phyloP scores from a whole-genome alignment of 768 basidiomycete species.

The Steccherinum ochraceum region DNA sequence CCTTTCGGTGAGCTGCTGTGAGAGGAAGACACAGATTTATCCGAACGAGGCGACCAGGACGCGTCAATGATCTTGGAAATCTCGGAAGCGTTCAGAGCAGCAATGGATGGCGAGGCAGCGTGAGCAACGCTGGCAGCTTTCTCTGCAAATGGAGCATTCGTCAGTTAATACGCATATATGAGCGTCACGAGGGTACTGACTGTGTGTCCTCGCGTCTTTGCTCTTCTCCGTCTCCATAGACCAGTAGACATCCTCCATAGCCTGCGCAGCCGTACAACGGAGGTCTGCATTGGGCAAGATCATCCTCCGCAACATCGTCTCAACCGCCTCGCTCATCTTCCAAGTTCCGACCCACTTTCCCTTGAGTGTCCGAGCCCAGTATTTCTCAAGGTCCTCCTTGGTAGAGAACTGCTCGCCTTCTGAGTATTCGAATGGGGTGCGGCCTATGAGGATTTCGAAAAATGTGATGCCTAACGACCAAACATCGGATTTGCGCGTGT shows the following conservation, averaged over 20 bases:
- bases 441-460: conserved; percentile 88
- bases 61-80: conserved; percentile 27
- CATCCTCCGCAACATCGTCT: conserved; percentile 72
- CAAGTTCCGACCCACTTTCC: conserved; percentile 87
- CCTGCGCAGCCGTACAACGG: conserved; percentile 62
- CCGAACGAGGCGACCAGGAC: conserved; percentile 19
- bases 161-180: background rate
- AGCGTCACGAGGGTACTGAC: too few relatives aligned
- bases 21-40: conserved; percentile 9
- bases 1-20: conserved; percentile 6
- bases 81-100: conserved; percentile 22
- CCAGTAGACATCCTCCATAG: conserved; percentile 69
- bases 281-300: conserved; percentile 77
- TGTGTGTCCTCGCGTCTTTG: background rate
- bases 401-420: conserved; percentile 75
- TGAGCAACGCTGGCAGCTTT: conserved; percentile 26
- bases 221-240: conserved; percentile 9
- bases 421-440: conserved; percentile 86
- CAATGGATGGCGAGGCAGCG: conserved; percentile 15
- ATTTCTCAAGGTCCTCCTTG: conserved; percentile 76
- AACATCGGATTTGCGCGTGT: conserved; percentile 87
- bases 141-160: conserved; percentile 17
- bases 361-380: conserved; percentile 80
- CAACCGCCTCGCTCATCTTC: conserved; percentile 58
- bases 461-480: conserved; percentile 88